Base-by-base conservation (phyloP, 2,329 filamentous ascomycete genomes). In the Trichoderma polysporum region DNA sequence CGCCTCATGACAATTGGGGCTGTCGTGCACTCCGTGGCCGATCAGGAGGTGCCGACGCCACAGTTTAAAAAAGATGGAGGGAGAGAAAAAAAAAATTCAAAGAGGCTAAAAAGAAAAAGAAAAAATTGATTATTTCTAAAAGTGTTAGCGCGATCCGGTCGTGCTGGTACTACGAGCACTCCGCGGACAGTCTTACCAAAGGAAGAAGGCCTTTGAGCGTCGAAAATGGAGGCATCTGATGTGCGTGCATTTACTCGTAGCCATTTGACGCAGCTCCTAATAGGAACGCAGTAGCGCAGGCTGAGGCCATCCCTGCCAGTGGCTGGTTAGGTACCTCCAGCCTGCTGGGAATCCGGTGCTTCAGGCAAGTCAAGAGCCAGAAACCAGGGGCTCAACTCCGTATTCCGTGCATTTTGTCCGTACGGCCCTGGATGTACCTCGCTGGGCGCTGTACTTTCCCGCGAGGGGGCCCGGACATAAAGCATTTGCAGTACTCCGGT, bases 301-400 rank as follows among this genome's bases (percentile, higher is more conserved):
- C 50, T 17, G 50, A 35, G 37, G 50, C n/a, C 61, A 64, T 64
- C 61, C 61, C 50, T 64, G 50, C n/a, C 49, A 31, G 49, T 54
- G 61, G 50, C 50, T 64, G 61, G 61, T 56, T n/a, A n/a, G 25
- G 47, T 25, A 27, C 59, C 12, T 53, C 35, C 35, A 53, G 35
- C 49, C 47, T 29, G 59, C 50, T 35, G 60, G 50, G 49, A 19
- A 27, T 53, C 59, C 47, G 33, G 60, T 41, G 50, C 37, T 64
- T 64, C 61, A 56, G 61, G 61, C 61, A 64, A 47, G 50, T 56
- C 50, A 50, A 63, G 60, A 10, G 35, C 49, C 60, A 54, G 60
- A 64, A 53, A 47, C 37, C 49, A 64, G 61, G 60, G 61, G 49
- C 37, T 64, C 35, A 13, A 19, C 25, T 52, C 31, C 59, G 47